Conservation (phyloP, 257 asterid genomes). For the Gynochthodes officinalis region DNA sequence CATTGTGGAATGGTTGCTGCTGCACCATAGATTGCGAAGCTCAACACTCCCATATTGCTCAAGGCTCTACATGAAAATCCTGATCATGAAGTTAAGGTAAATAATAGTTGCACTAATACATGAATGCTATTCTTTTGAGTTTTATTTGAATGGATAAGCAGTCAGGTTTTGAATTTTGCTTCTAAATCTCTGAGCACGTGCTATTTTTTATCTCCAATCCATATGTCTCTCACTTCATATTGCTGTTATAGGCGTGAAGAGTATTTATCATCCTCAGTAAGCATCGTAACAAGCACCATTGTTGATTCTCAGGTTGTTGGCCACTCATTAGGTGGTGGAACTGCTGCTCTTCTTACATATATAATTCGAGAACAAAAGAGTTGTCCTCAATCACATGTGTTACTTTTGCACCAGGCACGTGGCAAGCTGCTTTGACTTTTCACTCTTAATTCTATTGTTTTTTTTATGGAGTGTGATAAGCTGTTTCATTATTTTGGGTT, state of each 20-base stretch:
- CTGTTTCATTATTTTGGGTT: too few relatives aligned
- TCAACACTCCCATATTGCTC: constrained; percentile 61
- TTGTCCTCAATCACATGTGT: constrained; percentile 61
- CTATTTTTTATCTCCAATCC: neutral
- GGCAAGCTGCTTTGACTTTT: neutral
- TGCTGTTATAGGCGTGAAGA: neutral
- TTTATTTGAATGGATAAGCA: neutral
- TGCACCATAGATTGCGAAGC: constrained; percentile 87
- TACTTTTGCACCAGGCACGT: constrained; percentile 83
- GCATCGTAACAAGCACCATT: constrained; percentile 7
- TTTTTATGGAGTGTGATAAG: too few relatives aligned
- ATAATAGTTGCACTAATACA: neutral
- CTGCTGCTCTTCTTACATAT: constrained; percentile 82
- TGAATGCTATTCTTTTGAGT: neutral
- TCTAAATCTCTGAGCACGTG: neutral
- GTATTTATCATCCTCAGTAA: constrained; percentile 10
- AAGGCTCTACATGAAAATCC: constrained; percentile 66
- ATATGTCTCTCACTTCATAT: neutral
- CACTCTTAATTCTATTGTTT: too few relatives aligned
- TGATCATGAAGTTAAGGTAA: constrained; percentile 67
- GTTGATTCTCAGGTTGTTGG: constrained; percentile 63
- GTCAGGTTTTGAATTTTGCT: neutral
- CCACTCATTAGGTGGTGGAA: constrained; percentile 93
- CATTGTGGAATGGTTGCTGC: constrained; percentile 98
- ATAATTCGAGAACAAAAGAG: constrained; percentile 79